Base-by-base conservation (phyloP, 331 rosid species). In the Acacia concinna region DNA sequence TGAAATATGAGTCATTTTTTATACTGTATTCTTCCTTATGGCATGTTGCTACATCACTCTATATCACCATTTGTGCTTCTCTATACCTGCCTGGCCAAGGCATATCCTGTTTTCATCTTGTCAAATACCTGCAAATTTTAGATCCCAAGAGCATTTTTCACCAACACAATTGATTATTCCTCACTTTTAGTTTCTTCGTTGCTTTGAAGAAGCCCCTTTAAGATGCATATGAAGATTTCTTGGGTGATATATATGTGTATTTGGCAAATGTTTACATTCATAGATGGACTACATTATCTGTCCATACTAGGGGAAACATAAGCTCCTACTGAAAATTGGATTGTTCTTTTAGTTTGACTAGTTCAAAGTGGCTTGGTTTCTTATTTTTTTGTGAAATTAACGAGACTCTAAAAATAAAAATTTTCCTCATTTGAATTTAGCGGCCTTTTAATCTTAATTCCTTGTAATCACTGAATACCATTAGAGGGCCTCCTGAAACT, bases 101-200 rank as follows among this genome's bases (percentile, higher is more conserved):
- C 51, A 51, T 38, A n/a, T 69, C 76, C 76, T 76, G 37, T 25
- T 66, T 65, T 59, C 64, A 54, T 64, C 76, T 51, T 51, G 79
- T 62, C 43, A 27, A 64, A 38, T 64, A 40, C 69, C 66, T 13
- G 66, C 11, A 51, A 64, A 76, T 41, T 54, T 63, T 68, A 40
- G 38, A 71, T 68, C 62, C 71, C 56, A 0, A 41, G 60, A 64
- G 32, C 27, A 25, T 28, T 65, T 59, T 63, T 51, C 68, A 23
- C 75, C 21, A 10, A 56, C 54, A 3, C 66, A 2, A 62, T 62
- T 60, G 37, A 60, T 60, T 28, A 11, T 25, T 25, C 67, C 14
- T 60, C 8, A 28, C 34, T 60, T 60, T 28, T 28, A 27, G 20
- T 6, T 27, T 60, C 38, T 30, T 28, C 37, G 28, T 60, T 60